Conservation (phyloP, 495 filamentous ascomycete genomes). For the Penicillium cosmopolitanum region DNA sequence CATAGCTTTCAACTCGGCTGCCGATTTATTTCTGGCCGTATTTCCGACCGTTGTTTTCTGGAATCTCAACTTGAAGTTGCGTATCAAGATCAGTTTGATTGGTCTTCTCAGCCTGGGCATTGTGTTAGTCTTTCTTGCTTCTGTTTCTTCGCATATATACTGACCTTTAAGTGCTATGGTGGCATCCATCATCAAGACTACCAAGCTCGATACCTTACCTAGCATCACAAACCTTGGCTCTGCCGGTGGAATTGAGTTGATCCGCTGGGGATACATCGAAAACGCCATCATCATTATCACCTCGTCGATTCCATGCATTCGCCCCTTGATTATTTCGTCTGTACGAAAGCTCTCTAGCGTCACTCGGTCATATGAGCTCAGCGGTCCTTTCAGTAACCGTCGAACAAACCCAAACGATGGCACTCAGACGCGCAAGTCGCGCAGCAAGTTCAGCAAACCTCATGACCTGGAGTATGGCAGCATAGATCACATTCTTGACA, state of each 20-base stretch:
- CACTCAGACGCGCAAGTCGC: conserved; percentile 18
- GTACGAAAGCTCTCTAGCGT: conserved; percentile 43
- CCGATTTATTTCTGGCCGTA: conserved; percentile 46
- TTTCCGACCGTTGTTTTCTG: conserved; percentile 49
- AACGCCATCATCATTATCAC: conserved; percentile 42
- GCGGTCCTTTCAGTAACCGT: conserved; percentile 24
- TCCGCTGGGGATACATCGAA: conserved; percentile 41
- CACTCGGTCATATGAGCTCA: conserved; percentile 40
- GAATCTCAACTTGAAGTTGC: conserved; percentile 44
- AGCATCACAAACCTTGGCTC: conserved; percentile 38
- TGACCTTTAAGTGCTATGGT: conserved; percentile 36
- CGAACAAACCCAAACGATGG: conserved; percentile 22
- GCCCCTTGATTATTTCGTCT: conserved; percentile 40
- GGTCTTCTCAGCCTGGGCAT: conserved; percentile 45
- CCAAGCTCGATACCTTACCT: conserved; percentile 39
- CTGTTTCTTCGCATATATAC: background rate
- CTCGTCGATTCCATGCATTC: conserved; percentile 40
- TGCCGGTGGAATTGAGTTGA: conserved; percentile 31
- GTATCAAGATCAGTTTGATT: conserved; percentile 45
- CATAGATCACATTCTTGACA: conserved; percentile 36
- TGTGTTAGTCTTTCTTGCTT: conserved; percentile 28
- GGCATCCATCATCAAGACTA: conserved; percentile 50
- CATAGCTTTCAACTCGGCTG: conserved; percentile 44
- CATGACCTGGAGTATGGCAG: conserved; percentile 33
- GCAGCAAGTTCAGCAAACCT: conserved; percentile 16